These are phyloP conservation scores for Henckelia pumila DNA, from an alignment of 257 asterid genomes.

Conservation along the genomic window DNA sequence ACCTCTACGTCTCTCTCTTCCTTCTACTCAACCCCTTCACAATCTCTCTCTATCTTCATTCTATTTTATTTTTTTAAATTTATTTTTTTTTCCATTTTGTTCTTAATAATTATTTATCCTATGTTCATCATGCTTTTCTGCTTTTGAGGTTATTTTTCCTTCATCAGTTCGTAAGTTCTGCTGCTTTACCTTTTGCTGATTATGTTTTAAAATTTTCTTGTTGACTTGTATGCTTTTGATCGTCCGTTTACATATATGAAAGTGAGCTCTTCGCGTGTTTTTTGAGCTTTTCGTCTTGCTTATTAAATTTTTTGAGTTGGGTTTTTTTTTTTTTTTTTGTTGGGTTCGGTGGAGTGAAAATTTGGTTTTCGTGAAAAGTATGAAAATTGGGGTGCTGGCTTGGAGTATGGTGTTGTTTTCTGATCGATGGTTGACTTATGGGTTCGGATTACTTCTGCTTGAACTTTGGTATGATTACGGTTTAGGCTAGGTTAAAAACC, in stretches of 20 bases:
- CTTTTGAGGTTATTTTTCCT: slow-evolving; percentile 10
- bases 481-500: slow-evolving; percentile 9
- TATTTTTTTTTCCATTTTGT: neutral
- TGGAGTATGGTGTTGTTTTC: slow-evolving; percentile 1
- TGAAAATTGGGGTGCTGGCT: slow-evolving; percentile 6
- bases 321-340: too few species aligned
- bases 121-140: slow-evolving; percentile 11
- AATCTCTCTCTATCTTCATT: neutral
- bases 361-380: neutral
- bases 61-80: neutral
- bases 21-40: slow-evolving; percentile 24
- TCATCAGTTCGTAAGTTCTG: slow-evolving; percentile 24
- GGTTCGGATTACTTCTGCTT: slow-evolving; percentile 9
- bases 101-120: neutral
- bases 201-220: neutral
- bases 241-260: neutral
- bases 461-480: slow-evolving; percentile 10
- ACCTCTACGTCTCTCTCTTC: slow-evolving; percentile 32
- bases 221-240: slow-evolving; percentile 15
- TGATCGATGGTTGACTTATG: slow-evolving; percentile 21
- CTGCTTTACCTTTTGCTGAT: slow-evolving; percentile 7
- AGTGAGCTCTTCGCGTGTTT: slow-evolving; percentile 8
- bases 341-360: slow-evolving; percentile 1
- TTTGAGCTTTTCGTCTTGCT: neutral
- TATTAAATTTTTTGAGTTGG: neutral